Percentiles rank a stretch among this genome's conserved stretches.
phyloP scores from a whole-genome alignment of 495 filamentous ascomycete species.

The Jackrogersella multiformis region DNA sequence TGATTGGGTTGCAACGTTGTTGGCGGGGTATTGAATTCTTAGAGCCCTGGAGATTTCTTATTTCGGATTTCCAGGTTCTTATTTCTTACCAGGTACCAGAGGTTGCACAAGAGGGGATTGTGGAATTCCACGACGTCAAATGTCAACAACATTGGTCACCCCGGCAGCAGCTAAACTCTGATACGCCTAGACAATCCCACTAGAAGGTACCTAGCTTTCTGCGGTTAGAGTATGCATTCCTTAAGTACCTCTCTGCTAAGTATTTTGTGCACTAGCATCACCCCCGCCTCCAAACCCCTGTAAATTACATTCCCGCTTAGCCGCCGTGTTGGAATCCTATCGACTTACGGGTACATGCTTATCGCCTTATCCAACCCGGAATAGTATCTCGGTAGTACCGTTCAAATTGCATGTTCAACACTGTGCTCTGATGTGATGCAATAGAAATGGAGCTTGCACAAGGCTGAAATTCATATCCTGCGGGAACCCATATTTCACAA shows the following conservation, averaged over 20 bases:
- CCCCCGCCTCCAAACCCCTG: neutral
- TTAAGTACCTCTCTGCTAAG: neutral
- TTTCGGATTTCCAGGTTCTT: too few relatives aligned
- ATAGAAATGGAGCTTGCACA: slow-evolving; percentile 24
- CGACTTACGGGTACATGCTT: slow-evolving; percentile 8
- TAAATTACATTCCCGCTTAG: neutral
- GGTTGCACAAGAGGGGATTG: too few relatives aligned
- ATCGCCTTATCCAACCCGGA: slow-evolving; percentile 14
- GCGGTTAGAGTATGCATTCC: neutral
- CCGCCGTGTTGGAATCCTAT: slow-evolving; percentile 1
- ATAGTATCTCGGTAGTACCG: neutral
- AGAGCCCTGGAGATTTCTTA: too few relatives aligned
- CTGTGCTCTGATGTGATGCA: slow-evolving; percentile 34
- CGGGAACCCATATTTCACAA: slow-evolving; percentile 41
- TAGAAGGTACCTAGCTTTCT: neutral
- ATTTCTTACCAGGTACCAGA: too few relatives aligned
- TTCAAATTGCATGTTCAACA: neutral
- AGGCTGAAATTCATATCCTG: slow-evolving; percentile 33
- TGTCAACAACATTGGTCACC: slow-evolving; percentile 34
- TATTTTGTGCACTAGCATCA: too few relatives aligned
- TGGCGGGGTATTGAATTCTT: slow-evolving; percentile 12
- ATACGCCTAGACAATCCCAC: slow-evolving; percentile 9
- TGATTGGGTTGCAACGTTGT: slow-evolving; percentile 32
- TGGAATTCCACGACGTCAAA: neutral
- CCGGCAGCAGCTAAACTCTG: slow-evolving; percentile 34